phyloP scores from a whole-genome alignment of 164 flowering plant genomes.

The Umbellularia californica region DNA sequence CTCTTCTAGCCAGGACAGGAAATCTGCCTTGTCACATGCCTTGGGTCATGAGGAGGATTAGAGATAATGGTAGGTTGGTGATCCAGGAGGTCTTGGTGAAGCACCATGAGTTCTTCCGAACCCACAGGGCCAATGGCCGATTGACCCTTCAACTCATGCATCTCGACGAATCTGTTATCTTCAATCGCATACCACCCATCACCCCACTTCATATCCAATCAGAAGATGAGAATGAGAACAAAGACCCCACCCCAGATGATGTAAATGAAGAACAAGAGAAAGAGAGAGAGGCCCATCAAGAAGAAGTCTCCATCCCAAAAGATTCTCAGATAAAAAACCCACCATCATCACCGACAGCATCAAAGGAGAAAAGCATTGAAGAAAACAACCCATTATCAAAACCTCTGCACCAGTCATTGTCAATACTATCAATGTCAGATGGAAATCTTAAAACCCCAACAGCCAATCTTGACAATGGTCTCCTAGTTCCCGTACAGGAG shows the following conservation, averaged over 20 bases:
- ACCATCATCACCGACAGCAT: neutral
- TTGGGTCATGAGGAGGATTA: conserved; percentile 27
- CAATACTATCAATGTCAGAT: neutral
- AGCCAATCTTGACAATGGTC: neutral
- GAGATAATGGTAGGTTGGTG: conserved; percentile 29
- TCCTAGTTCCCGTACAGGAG: no score
- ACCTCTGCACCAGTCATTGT: neutral
- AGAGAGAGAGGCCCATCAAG: neutral
- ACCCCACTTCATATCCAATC: neutral
- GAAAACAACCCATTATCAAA: neutral
- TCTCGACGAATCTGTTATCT: conserved; percentile 10
- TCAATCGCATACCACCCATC: neutral
- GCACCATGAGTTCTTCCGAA: conserved; percentile 33
- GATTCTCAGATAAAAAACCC: no score
- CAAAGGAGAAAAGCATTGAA: neutral
- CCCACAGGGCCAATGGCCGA: conserved; percentile 35
- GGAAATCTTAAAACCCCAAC: neutral
- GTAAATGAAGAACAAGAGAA: neutral
- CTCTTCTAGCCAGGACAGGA: conserved; percentile 26
- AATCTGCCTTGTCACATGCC: conserved; percentile 34
- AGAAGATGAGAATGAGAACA: no score
- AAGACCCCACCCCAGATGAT: neutral
- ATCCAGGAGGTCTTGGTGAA: conserved; percentile 29
- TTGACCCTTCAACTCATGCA: conserved; percentile 28
- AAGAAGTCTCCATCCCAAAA: no score